Conservation (phyloP, 371 early-diverging fungal species). For the Nematocida sp. region DNA sequence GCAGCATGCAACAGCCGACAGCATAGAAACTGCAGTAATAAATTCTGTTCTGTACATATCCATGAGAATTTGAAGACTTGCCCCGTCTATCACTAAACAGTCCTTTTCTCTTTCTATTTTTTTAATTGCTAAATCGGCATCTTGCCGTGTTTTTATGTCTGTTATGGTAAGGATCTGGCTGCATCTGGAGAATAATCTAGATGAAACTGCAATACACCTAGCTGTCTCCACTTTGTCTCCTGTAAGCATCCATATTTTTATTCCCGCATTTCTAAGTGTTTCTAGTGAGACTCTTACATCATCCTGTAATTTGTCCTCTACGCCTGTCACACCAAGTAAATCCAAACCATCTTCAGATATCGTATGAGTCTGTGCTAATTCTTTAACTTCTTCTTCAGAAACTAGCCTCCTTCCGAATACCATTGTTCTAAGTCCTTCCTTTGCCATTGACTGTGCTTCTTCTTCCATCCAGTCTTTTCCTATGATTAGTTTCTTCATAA, state of each 20-base stretch:
- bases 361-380: conserved; percentile 42
- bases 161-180: conserved; percentile 58
- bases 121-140: conserved; percentile 48
- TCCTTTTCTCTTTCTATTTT: conserved; percentile 57
- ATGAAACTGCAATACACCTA: conserved; percentile 87
- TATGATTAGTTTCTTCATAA: conserved; percentile 84
- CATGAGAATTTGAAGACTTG: conserved; percentile 78
- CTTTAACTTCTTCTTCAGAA: conserved; percentile 72
- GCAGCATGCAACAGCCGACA: conserved; percentile 87
- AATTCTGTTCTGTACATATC: conserved; percentile 78
- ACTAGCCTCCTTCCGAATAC: conserved; percentile 83
- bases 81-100: conserved; percentile 91
- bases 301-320: conserved; percentile 95
- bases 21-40: conserved; percentile 75
- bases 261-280: conserved; percentile 84
- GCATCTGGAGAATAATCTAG: conserved; percentile 78
- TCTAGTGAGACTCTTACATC: conserved; percentile 86
- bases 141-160: conserved; percentile 48
- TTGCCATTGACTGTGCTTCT: conserved; percentile 95
- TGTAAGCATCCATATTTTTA: conserved; percentile 98
- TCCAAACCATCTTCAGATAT: conserved; percentile 81
- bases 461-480: conserved; percentile 95
- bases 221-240: conserved; percentile 99
- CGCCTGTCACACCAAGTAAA: conserved; percentile 91
- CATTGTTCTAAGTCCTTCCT: conserved; percentile 95